A percentile compares a stretch with the other conserved stretches of the same genome.
Evolutionary conservation across 2,329 filamentous ascomycete species (phyloP).

Genomic region (Cordyceps cateniannulata): DNA sequence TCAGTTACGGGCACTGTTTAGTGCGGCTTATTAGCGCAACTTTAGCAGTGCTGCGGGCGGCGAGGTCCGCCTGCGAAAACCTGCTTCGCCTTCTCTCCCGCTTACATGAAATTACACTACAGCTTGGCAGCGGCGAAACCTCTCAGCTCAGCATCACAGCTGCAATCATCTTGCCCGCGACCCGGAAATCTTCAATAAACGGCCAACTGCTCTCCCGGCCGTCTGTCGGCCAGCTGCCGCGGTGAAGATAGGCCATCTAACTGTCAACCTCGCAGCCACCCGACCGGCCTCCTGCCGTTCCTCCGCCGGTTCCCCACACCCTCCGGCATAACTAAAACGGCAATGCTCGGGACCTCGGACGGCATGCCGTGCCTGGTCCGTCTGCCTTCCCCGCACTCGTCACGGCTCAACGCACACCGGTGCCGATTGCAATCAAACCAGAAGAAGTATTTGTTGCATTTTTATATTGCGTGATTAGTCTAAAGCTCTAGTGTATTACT

Average conservation of each 20-base stretch:
- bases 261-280: no score
- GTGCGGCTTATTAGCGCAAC: no score
- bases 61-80: no score
- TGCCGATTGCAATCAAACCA: neutral
- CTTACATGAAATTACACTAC: no score
- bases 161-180: no score
- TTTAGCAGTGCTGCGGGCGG: no score
- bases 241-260: neutral
- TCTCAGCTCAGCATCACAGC: no score
- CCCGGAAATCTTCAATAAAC: no score
- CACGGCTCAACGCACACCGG: neutral
- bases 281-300: neutral
- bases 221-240: neutral
- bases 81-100: no score
- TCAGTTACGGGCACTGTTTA: no score
- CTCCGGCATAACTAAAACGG: neutral
- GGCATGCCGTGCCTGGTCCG: no score
- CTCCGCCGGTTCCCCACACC: neutral
- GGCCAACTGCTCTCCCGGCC: neutral
- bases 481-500: neutral
- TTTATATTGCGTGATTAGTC: neutral
- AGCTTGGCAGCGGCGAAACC: no score
- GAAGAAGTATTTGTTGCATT: neutral
- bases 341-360: neutral
- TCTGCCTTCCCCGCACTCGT: slow-evolving; percentile 3